A percentile compares a stretch with the other conserved stretches of the same genome.
These are phyloP conservation scores for Bipolaris oryzae DNA, from an alignment of 2,329 filamentous ascomycete genomes.

Conservation along the genomic window DNA sequence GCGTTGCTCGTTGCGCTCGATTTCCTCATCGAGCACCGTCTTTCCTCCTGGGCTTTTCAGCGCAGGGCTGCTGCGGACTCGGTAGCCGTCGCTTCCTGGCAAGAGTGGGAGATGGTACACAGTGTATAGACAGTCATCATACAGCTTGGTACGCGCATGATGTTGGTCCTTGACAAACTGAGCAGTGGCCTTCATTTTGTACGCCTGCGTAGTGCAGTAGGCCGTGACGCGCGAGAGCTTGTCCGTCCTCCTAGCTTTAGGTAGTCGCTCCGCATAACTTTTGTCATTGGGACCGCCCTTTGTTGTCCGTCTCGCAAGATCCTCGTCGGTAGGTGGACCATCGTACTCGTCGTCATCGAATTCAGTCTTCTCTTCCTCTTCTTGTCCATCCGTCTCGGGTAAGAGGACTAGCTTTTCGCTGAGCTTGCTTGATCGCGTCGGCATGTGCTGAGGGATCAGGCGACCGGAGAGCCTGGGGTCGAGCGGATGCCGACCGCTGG, in stretches of 20 bases:
- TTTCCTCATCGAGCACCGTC: constrained; percentile 90
- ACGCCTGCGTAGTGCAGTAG: constrained; percentile 94
- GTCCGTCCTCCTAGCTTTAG: constrained; percentile 84
- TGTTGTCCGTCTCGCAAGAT: constrained; percentile 66
- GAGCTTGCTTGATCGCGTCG: constrained; percentile 87
- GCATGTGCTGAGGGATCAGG: constrained; percentile 67
- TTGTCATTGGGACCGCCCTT: constrained; percentile 72
- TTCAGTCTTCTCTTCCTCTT: constrained; percentile 60
- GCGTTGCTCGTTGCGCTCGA: constrained; percentile 87
- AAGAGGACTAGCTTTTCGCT: constrained; percentile 96
- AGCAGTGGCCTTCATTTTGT: constrained; percentile 86
- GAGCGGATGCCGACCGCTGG: constrained; percentile 58
- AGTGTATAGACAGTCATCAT: constrained; percentile 95
- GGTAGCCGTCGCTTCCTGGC: constrained; percentile 83
- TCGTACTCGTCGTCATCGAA: constrained; percentile 62
- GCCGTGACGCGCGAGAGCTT: constrained; percentile 90
- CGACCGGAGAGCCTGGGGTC: constrained; percentile 63
- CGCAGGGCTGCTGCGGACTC: constrained; percentile 86
- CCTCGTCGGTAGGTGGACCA: constrained; percentile 71
- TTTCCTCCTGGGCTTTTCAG: constrained; percentile 92
- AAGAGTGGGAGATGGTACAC: constrained; percentile 92
- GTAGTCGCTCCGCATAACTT: constrained; percentile 90
- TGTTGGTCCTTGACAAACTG: constrained; percentile 88
- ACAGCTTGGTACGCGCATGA: constrained; percentile 90
- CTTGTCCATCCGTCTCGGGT: constrained; percentile 72